Base-by-base conservation (phyloP, 768 basidiomycete genomes). In the Boletus eberwhitei region DNA sequence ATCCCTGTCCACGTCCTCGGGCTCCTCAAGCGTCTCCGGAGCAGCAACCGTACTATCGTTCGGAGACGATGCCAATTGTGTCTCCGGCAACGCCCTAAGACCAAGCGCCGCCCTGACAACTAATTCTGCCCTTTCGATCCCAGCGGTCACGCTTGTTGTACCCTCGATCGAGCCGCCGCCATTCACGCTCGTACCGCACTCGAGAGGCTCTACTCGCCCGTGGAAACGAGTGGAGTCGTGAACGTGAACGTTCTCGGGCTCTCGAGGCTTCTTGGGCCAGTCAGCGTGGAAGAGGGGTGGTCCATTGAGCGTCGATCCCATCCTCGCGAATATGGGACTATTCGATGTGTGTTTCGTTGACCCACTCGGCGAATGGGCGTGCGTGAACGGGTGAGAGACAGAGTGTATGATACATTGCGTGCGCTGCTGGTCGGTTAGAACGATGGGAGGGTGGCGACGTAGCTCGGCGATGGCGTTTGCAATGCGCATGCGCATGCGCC, bases 391-490 rank as follows among this genome's bases (percentile, higher is more conserved):
- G 1, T 17, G 44, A 32, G 26, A 26, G 16, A 17, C 24, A 17
- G 41, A 17, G 14, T 16, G 16, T 8, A 59, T 56, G 45, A 61
- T 40, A 14, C 72, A 61, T 19, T 70, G 74, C 0, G 74, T 72
- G 13, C 63, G 68, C 24, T 68, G 73, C 16, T 74, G 73, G 37
- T 83, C 80, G 0, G 79, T 77, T 45, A 85, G 82, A 19, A 77
- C 61, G 42, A 88, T 73, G 0, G 85, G 83, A 0, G 85, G 82
- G n/a, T n/a, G n/a, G n/a, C n/a, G n/a, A n/a, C n/a, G n/a, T n/a
- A n/a, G n/a, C n/a, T 99, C 93, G 7, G 81, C 74, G 62, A 98
- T 97, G 24, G 92, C 92, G 60, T 96, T 94, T 21, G 89, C 87
- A 53, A n/a, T n/a, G n/a, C n/a, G n/a, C n/a, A 99, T 93, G 52